Percentiles rank a stretch among this genome's conserved stretches.
Evolutionary conservation across 2,329 filamentous ascomycete genomes (phyloP).

Genomic region (Albophoma yamanashiensis): DNA sequence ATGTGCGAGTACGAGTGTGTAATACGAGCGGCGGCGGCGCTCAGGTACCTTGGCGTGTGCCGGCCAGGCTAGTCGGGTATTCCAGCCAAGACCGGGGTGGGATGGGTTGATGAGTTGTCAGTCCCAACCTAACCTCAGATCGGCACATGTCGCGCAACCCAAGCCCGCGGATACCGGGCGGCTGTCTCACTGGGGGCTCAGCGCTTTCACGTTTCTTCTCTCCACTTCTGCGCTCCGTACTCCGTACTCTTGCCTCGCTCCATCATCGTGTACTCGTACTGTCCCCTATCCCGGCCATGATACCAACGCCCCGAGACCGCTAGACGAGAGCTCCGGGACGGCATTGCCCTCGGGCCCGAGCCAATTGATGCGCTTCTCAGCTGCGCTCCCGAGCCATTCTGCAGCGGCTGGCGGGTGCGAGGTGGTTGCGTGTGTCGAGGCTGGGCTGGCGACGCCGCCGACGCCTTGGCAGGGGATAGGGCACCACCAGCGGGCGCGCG

Average conservation of each 20-base stretch:
- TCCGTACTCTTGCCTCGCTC: neutral
- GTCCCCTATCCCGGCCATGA: neutral
- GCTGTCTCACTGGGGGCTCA: neutral
- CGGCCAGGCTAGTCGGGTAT: too few relatives aligned
- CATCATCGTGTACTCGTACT: too few relatives aligned
- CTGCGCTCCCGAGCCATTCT: neutral
- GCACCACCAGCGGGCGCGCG: neutral
- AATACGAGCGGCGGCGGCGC: too few relatives aligned
- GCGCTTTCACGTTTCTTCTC: neutral
- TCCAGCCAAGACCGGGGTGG: neutral
- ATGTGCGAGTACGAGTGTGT: too few relatives aligned
- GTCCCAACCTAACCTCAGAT: neutral
- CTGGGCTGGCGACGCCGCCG: neutral
- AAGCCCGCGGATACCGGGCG: neutral
- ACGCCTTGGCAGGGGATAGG: neutral
- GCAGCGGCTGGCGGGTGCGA: neutral
- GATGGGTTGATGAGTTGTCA: slow-evolving; percentile 1
- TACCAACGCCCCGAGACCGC: neutral
- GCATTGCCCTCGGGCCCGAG: neutral
- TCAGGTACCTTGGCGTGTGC: too few relatives aligned
- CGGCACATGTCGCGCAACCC: neutral
- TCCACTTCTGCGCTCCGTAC: too few relatives aligned
- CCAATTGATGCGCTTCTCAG: neutral
- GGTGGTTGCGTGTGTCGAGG: neutral
- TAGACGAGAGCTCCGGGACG: neutral